Base-by-base conservation (phyloP, 2,329 filamentous ascomycete genomes). In the Dendryphion nanum region DNA sequence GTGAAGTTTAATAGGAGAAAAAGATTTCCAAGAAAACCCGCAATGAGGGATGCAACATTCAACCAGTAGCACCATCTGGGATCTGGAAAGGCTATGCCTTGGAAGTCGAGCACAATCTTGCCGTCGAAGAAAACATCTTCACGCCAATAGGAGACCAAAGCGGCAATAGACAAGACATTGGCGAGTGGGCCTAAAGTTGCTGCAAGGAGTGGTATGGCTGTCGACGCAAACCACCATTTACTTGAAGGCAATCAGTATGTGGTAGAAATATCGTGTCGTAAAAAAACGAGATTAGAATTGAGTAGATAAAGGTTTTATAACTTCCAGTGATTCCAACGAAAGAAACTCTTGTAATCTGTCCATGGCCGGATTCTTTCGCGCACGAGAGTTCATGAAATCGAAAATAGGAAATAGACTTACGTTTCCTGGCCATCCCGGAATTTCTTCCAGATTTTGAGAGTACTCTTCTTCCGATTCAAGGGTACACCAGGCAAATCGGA, bases 1-100 rank as follows among this genome's bases (percentile, higher is more conserved):
- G 89, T 86, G 76, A 96, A 95, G 66, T 95, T 95, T 50, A 93
- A 78, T 1, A 96, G 74, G 2, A 96, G 75, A 45, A 89, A 89
- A 1, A 87, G 47, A 53, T 96, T 96, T 6, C 89, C 86, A 1
- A 83, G 63, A 20, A 95, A 70, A 13, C 89, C 90, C 42, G 88
- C 78, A 14, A 70, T 79, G 4, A 96, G 75, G 44, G 91, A 90
- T 2, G 83, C 72, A 3, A 84, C 86, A 55, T 96, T 96, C 51
- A 94, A 69, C 36, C 73, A 78, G 30, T 83, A 81, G 33, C 86
- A 77, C 84, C 89, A 95, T 47, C 64, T 48, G 1, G 89, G 89
- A 61, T 95, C 89, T 0, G 49, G 28, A 38, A 85, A 74, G 17
- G 77, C 79, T 0, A 79, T 57, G 3, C 81, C 79, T 12, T 70